A percentile compares a stretch with the other conserved stretches of the same genome.
Conservation (phyloP, 768 basidiomycete species). For the Tulasnella sp. region DNA sequence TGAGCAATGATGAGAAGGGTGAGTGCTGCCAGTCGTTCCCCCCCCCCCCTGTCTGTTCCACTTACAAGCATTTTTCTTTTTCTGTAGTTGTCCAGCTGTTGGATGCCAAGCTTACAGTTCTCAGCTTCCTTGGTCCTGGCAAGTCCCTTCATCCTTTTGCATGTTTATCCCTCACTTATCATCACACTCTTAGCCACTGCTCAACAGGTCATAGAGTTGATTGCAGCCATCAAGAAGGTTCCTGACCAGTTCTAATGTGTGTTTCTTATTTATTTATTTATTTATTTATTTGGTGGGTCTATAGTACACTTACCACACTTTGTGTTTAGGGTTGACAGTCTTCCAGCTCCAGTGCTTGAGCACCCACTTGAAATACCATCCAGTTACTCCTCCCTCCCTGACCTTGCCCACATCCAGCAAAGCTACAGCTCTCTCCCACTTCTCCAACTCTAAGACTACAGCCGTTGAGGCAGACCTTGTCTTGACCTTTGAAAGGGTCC, state of each 20-base stretch:
- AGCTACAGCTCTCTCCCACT: constrained; percentile 18
- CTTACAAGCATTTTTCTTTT: neutral
- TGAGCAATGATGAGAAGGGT: neutral
- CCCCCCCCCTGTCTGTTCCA: neutral
- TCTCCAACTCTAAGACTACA: constrained; percentile 18
- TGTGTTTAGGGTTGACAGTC: constrained; percentile 9
- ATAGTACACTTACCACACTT: neutral
- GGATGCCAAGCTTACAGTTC: neutral
- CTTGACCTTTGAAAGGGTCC: constrained; percentile 24
- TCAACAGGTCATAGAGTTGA: neutral
- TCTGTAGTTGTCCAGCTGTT: neutral
- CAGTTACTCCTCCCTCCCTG: constrained; percentile 2
- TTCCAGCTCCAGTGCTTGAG: constrained; percentile 12
- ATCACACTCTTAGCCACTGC: neutral
- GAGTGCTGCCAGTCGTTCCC: neutral
- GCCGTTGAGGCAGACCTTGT: constrained; percentile 20
- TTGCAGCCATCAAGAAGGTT: neutral
- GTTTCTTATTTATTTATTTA: neutral
- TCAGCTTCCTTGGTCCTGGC: constrained; percentile 5
- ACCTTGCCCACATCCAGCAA: constrained; percentile 14
- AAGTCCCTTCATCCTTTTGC: neutral
- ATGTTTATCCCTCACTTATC: neutral
- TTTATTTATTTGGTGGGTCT: too few species aligned
- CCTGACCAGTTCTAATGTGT: neutral
- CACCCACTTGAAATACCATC: constrained; percentile 9